A percentile compares a stretch with the other conserved stretches of the same genome.
These are phyloP conservation scores for Lachnum nothofagi DNA, from an alignment of 2,329 filamentous ascomycete species.

Conservation along the genomic window DNA sequence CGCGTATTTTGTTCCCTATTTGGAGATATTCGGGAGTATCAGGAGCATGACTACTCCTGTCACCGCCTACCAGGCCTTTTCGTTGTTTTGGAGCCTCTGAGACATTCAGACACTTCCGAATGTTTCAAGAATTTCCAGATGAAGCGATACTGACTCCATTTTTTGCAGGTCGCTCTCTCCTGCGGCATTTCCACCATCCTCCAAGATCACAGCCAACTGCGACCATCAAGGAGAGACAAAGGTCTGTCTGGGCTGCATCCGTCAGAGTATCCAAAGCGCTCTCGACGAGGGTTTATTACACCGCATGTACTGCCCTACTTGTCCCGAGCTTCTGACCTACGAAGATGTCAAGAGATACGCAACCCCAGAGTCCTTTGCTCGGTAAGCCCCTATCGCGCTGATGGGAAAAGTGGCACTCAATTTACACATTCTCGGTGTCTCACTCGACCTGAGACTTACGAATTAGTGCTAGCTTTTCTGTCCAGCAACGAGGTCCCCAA, in stretches of 20 bases:
- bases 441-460: too few species aligned
- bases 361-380: constrained; percentile 6
- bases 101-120: too few species aligned
- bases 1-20: too few species aligned
- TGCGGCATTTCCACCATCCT: constrained; percentile 9
- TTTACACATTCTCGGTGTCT: too few species aligned
- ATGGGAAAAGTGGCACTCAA: too few species aligned
- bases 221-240: constrained; percentile 3
- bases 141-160: constrained; percentile 7
- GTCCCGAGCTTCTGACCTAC: constrained; percentile 8
- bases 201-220: constrained; percentile 13
- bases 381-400: constrained; percentile 2
- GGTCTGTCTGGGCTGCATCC: constrained; percentile 13
- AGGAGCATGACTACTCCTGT: too few species aligned
- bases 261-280: constrained; percentile 1
- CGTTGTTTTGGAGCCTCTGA: too few species aligned
- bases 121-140: neutral
- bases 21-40: too few species aligned
- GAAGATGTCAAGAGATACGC: constrained; percentile 16
- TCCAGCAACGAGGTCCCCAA: too few species aligned
- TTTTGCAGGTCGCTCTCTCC: constrained; percentile 8
- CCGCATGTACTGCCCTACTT: constrained; percentile 12
- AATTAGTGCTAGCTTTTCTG: too few species aligned
- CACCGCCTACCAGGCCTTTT: too few species aligned
- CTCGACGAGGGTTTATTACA: constrained; percentile 9